phyloP scores from a whole-genome alignment of 2,329 filamentous ascomycete genomes.

The Pseudogymnoascus sp. region DNA sequence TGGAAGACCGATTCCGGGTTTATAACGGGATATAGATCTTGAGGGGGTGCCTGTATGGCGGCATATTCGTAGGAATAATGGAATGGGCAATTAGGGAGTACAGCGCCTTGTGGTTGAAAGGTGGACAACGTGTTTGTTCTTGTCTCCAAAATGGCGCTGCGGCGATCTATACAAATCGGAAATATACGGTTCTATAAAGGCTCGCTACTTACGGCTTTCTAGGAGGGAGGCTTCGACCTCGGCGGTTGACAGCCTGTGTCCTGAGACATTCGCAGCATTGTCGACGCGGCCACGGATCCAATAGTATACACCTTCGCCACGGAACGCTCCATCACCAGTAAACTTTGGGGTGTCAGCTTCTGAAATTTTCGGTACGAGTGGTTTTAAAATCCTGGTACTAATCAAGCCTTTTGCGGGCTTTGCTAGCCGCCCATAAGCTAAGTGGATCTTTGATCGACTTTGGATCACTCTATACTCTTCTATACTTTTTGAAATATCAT shows the following conservation, averaged over 20 bases:
- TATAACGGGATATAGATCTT: not conserved
- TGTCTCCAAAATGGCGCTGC: not conserved
- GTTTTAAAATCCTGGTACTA: slow-evolving; percentile 92
- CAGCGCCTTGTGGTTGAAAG: not conserved
- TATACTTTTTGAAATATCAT: slow-evolving; percentile 36
- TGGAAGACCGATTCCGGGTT: not conserved
- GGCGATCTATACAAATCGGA: not conserved
- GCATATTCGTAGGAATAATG: not conserved
- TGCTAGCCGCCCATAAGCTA: slow-evolving; percentile 80
- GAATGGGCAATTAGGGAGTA: not conserved
- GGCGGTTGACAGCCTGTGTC: slow-evolving; percentile 90
- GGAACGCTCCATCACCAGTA: slow-evolving; percentile 86
- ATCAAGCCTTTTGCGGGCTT: slow-evolving; percentile 79
- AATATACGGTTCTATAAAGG: not conserved
- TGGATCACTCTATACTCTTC: slow-evolving; percentile 62
- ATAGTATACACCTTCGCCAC: slow-evolving; percentile 98
- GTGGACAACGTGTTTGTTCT: not conserved
- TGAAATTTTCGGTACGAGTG: slow-evolving; percentile 67
- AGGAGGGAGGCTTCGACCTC: slow-evolving; percentile 97
- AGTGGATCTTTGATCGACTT: slow-evolving; percentile 86
- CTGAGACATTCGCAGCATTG: slow-evolving; percentile 96
- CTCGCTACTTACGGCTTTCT: slow-evolving; percentile 38
- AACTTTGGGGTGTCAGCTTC: slow-evolving; percentile 44
- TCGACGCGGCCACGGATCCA: slow-evolving; percentile 99
- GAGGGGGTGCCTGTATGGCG: not conserved